A percentile compares a stretch with the other conserved stretches of the same genome.
Conservation (phyloP, 805 yeast genomes). For the Saccharomycopsis sp. region DNA sequence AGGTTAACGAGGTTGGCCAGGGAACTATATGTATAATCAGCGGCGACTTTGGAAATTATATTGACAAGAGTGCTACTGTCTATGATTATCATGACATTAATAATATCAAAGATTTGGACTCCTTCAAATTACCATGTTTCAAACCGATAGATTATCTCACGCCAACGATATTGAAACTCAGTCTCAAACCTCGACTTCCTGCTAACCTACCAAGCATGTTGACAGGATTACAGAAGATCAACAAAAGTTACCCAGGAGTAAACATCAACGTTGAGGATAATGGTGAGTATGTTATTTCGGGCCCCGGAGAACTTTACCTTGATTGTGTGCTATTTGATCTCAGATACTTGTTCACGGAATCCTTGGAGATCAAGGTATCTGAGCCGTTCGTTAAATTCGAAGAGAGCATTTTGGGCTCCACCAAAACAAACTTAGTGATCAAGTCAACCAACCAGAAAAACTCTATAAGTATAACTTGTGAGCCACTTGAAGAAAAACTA, state of each 20-base stretch:
- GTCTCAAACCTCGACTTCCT: slow-evolving; percentile 76
- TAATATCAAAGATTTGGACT: slow-evolving; percentile 6
- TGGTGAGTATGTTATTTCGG: slow-evolving; percentile 77
- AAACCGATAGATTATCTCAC: slow-evolving; percentile 39
- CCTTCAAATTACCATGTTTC: slow-evolving; percentile 30
- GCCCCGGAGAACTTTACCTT: slow-evolving; percentile 81
- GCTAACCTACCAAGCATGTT: slow-evolving; percentile 68
- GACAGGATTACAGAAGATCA: slow-evolving; percentile 59
- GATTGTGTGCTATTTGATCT: slow-evolving; percentile 80
- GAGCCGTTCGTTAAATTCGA: slow-evolving; percentile 76
- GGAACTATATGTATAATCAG: slow-evolving; percentile 67
- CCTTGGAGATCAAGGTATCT: slow-evolving; percentile 70
- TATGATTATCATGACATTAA: slow-evolving; percentile 24
- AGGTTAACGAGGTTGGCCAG: slow-evolving; percentile 44
- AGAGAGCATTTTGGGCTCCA: slow-evolving; percentile 64
- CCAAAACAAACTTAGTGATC: slow-evolving; percentile 62
- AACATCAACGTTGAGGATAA: slow-evolving; percentile 75
- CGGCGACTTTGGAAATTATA: slow-evolving; percentile 48
- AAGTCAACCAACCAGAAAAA: slow-evolving; percentile 49
- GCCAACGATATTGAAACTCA: slow-evolving; percentile 67
- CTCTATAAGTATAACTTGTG: slow-evolving; percentile 64
- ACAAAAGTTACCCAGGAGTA: slow-evolving; percentile 59
- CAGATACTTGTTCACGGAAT: slow-evolving; percentile 48
- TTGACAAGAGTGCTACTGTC: slow-evolving; percentile 59
- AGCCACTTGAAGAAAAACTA: slow-evolving; percentile 53